A percentile compares a stretch with the other conserved stretches of the same genome.
Evolutionary conservation across 2,329 filamentous ascomycete genomes (phyloP).

Genomic region (Neonectria magnoliae): DNA sequence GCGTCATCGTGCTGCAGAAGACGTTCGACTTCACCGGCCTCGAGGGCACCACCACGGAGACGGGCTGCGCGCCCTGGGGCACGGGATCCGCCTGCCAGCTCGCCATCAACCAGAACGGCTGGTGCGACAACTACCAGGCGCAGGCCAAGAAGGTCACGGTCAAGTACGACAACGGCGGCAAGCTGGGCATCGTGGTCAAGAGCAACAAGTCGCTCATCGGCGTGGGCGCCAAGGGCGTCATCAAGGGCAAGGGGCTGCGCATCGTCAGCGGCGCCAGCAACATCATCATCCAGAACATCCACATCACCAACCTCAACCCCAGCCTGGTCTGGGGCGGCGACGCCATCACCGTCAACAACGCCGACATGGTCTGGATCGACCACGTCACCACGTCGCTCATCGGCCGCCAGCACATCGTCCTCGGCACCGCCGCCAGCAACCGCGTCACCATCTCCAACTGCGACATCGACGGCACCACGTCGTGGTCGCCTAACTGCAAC

Average conservation of each 20-base stretch:
- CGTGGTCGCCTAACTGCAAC: conserved; percentile 67
- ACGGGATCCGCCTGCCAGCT: conserved; percentile 63
- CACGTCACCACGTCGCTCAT: conserved; percentile 66
- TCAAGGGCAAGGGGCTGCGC: conserved; percentile 67
- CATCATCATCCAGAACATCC: conserved; percentile 70
- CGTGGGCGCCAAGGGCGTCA: conserved; percentile 61
- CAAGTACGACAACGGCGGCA: conserved; percentile 62
- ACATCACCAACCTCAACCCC: conserved; percentile 65
- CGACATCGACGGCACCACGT: conserved; percentile 65
- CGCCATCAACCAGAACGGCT: conserved; percentile 68
- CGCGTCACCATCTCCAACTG: conserved; percentile 69
- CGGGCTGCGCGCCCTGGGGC: conserved; percentile 68
- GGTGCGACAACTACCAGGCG: conserved; percentile 68
- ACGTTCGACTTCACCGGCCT: conserved; percentile 65
- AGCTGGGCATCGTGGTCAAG: conserved; percentile 60
- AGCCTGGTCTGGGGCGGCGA: conserved; percentile 70
- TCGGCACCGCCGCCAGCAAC: conserved; percentile 62
- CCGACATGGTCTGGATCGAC: conserved; percentile 61
- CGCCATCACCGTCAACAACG: conserved; percentile 62
- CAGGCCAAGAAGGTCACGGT: conserved; percentile 58
- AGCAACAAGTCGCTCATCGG: conserved; percentile 69
- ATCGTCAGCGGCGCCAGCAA: conserved; percentile 59
- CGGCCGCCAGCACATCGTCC: conserved; percentile 69
- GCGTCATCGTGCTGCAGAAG: conserved; percentile 68
- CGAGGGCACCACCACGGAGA: conserved; percentile 62